phyloP scores from a whole-genome alignment of 106 monocot genomes.

The Apostasia ramifera region DNA sequence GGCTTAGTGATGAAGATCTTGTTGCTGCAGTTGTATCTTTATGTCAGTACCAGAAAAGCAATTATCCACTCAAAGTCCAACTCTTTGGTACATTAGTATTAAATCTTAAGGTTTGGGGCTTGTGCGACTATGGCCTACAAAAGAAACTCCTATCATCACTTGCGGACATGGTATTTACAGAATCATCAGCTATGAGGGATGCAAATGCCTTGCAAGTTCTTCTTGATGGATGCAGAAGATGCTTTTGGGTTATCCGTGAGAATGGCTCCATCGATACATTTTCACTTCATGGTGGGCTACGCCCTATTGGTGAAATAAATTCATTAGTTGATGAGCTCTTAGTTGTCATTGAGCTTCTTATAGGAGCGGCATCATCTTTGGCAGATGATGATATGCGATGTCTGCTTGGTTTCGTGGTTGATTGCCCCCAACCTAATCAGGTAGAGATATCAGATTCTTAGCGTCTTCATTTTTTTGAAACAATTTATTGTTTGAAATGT shows the following conservation, averaged over 20 bases:
- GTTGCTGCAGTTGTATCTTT: constrained; percentile 81
- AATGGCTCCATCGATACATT: constrained; percentile 65
- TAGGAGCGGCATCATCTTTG: constrained; percentile 61
- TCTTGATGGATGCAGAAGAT: constrained; percentile 96
- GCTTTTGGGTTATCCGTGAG: constrained; percentile 87
- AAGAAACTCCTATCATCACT: constrained; percentile 97
- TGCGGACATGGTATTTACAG: constrained; percentile 97
- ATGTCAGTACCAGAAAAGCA: constrained; percentile 73
- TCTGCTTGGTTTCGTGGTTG: constrained; percentile 81
- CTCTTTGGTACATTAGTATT: constrained; percentile 78
- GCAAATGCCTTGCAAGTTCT: constrained; percentile 94
- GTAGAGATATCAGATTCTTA: constrained; percentile 14
- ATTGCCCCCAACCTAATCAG: constrained; percentile 96
- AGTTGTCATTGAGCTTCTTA: constrained; percentile 83
- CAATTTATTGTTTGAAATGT: too few relatives aligned
- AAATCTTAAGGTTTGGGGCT: constrained; percentile 89
- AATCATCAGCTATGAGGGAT: constrained; percentile 78
- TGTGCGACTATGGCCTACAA: constrained; percentile 86
- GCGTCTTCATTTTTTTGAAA: too few relatives aligned
- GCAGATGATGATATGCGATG: constrained; percentile 70
- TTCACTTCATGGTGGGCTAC: constrained; percentile 37
- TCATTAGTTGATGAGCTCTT: constrained; percentile 92
- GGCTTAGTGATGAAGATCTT: constrained; percentile 72
- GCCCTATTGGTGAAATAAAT: constrained; percentile 83
- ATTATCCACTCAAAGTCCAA: constrained; percentile 79